Conservation (phyloP, 139 green algal genomes). For the Chlorella sp. region DNA sequence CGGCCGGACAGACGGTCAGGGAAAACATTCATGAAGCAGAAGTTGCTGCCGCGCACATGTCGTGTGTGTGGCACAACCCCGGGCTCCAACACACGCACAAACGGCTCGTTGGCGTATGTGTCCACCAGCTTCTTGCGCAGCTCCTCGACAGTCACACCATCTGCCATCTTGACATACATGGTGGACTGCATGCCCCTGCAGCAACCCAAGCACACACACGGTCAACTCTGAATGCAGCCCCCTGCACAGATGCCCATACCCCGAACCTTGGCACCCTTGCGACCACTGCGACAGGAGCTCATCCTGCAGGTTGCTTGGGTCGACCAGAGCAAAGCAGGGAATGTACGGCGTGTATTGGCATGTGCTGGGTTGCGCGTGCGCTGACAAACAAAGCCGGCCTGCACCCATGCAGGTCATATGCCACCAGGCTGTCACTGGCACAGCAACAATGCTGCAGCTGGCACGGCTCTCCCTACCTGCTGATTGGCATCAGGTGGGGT, state of each 20-base stretch:
- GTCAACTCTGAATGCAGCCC: no score
- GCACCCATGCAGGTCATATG: no score
- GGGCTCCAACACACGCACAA: constrained; percentile 63
- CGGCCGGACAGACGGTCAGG: constrained; percentile 76
- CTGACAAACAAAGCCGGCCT: no score
- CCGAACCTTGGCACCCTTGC: no score
- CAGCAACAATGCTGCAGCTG: no score
- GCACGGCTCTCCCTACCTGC: constrained; percentile 32
- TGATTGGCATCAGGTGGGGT: constrained; percentile 96
- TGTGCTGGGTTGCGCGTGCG: no score
- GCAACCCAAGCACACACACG: not conserved
- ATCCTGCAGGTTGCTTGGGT: no score
- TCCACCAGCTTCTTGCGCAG: constrained; percentile 49
- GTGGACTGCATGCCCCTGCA: constrained; percentile 92
- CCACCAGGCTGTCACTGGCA: not conserved
- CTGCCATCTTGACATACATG: constrained; percentile 83
- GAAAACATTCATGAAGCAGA: constrained; percentile 85
- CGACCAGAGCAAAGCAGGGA: no score
- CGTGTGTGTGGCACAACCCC: constrained; percentile 85
- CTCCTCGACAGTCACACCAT: constrained; percentile 62
- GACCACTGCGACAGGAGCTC: no score
- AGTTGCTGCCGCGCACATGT: constrained; percentile 91
- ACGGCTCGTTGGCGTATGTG: constrained; percentile 68
- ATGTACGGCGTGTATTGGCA: no score
- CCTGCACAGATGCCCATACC: no score